Evolutionary conservation across 129 eudicot species (phyloP), one percentile per base, ranked within the genome.

Genomic region (Mikania micrantha): DNA sequence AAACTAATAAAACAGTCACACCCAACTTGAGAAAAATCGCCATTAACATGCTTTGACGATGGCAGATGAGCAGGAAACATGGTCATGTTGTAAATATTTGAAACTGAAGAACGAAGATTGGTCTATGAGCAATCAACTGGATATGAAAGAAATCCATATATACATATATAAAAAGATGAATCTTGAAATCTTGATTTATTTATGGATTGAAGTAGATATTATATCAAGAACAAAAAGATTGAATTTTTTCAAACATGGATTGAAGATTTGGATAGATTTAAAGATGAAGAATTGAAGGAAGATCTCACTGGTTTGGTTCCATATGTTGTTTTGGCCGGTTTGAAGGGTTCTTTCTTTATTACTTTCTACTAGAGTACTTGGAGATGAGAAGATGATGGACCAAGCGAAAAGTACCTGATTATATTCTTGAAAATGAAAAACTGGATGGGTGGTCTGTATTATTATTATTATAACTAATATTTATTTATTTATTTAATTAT

Each of bases 301-400:
- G 77, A 74, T 75, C 78, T 78, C 74, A 64, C 68, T 71, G 47
- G 71, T 82, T 82, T 22, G 73, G 63, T 68, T 82, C 81, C 66
- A 66, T 56, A 73, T 75, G 70, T 85, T 85, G 83, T 82, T 74
- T 76, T 82, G 66, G 64, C 77, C 79, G 82, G 87, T n/a, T n/a
- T n/a, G 85, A 85, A 67, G 87, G 40, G 79, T 25, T 32, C 52
- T 22, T 47, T 10, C 3, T 11, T 53, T 53, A 3, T 22, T 13
- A 16, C 29, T 32, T n/a, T 52, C 24, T 25, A 58, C 22, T 42
- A 44, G 44, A 24, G 21, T 27, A 31, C 34, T 7, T 15, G 22
- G 63, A 67, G 73, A 39, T 56, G 76, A 71, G 66, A 57, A 36
- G 75, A 71, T 59, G 76, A 56, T 56, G 62, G 62, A 56, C 35